Evolutionary conservation across 129 eudicot genomes (phyloP).

Genomic region (Tanacetum coccineum): DNA sequence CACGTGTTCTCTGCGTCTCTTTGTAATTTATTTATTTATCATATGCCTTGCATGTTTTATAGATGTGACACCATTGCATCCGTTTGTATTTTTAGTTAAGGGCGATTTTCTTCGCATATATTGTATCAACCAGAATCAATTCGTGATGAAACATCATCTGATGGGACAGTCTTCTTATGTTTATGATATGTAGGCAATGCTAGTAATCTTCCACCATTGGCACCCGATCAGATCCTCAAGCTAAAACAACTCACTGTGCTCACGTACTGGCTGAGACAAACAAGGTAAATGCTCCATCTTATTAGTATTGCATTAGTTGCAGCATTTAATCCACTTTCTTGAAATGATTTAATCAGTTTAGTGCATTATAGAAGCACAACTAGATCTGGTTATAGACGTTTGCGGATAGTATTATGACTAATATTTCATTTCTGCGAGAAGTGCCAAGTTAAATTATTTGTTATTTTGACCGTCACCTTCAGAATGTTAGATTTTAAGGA

Average conservation of each 20-base stretch:
- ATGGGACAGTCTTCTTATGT: no score
- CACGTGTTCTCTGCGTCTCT: neutral
- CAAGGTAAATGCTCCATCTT: slow-evolving; percentile 46
- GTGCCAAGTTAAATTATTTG: neutral
- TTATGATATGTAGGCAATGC: no score
- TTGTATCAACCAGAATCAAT: no score
- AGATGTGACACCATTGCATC: slow-evolving; percentile 5
- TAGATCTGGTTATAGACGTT: no score
- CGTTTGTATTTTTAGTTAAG: no score
- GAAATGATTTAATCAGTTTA: neutral
- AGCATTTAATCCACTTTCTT: slow-evolving; percentile 9
- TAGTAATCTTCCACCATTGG: no score
- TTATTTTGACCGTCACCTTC: neutral
- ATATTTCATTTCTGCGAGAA: no score
- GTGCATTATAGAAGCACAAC: no score
- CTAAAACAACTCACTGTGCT: slow-evolving; percentile 84
- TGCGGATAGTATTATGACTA: no score
- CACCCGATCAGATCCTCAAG: no score
- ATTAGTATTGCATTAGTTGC: slow-evolving; percentile 4
- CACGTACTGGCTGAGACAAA: slow-evolving; percentile 79
- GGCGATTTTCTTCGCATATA: no score
- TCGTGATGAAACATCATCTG: no score
- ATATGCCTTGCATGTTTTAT: slow-evolving; percentile 1
- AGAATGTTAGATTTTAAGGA: neutral
- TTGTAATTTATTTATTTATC: neutral